phyloP scores from a whole-genome alignment of 2,329 filamentous ascomycete species.

The Paraphoma chrysanthemicola region DNA sequence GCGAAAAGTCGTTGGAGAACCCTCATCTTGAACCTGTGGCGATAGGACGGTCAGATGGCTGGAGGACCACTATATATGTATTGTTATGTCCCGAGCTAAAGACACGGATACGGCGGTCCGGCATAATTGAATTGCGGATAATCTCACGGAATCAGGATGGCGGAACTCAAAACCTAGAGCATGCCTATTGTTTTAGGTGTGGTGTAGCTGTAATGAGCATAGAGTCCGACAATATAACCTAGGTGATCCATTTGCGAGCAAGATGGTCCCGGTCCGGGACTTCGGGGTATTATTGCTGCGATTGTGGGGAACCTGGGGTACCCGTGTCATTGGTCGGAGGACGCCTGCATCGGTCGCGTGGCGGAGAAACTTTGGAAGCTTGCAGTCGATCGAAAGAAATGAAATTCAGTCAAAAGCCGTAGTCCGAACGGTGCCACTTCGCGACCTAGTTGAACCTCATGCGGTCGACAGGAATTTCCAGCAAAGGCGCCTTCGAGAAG shows the following conservation, averaged over 20 bases:
- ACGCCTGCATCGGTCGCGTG: too few species aligned
- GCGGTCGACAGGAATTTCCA: too few species aligned
- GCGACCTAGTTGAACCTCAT: too few species aligned
- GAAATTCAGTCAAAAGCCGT: too few species aligned
- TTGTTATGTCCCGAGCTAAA: too few species aligned
- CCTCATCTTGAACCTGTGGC: slow-evolving; percentile 20
- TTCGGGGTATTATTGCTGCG: slow-evolving; percentile 22
- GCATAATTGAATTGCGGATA: slow-evolving; percentile 1
- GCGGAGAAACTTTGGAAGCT: too few species aligned
- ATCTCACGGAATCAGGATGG: background rate
- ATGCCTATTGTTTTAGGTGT: too few species aligned
- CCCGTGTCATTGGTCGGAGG: too few species aligned
- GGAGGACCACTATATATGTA: background rate
- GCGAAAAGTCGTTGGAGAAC: slow-evolving; percentile 13
- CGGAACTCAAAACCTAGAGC: background rate
- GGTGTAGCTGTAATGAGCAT: too few species aligned
- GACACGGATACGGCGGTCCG: background rate
- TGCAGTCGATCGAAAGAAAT: too few species aligned
- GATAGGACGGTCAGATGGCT: background rate
- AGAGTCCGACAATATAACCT: background rate
- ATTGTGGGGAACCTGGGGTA: slow-evolving; percentile 15
- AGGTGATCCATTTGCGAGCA: background rate
- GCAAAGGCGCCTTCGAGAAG: too few species aligned
- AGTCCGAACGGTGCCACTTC: too few species aligned
- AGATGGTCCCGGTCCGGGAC: slow-evolving; percentile 15